Percentiles rank a stretch among this genome's conserved stretches.
phyloP scores from a whole-genome alignment of 805 yeast genomes.

The Metschnikowia shivogae region DNA sequence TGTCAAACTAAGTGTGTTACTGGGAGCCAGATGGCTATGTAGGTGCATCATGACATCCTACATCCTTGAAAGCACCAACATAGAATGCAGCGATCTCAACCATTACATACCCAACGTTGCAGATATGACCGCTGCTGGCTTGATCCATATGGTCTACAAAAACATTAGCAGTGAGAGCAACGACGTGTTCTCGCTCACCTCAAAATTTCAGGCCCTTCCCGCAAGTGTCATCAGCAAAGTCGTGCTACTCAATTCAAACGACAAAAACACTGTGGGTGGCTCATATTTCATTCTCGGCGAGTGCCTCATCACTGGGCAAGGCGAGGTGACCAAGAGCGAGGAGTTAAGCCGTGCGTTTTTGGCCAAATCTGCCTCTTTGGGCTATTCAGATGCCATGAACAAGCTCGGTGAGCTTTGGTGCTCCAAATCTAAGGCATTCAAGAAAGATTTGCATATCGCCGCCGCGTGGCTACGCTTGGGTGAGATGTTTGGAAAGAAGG shows the following conservation, averaged over 20 bases:
- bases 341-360: conserved; percentile 52
- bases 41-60: conserved; percentile 34
- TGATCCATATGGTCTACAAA: conserved; percentile 23
- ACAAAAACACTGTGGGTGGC: conserved; percentile 41
- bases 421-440: conserved; percentile 48
- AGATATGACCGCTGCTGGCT: conserved; percentile 26
- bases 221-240: conserved; percentile 26
- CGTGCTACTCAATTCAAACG: conserved; percentile 27
- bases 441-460: conserved; percentile 57
- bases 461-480: conserved; percentile 70
- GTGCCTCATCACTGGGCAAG: conserved; percentile 54
- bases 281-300: conserved; percentile 61
- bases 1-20: conserved; percentile 49
- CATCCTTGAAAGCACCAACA: conserved; percentile 10
- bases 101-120: conserved; percentile 24
- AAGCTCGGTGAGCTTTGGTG: conserved; percentile 70
- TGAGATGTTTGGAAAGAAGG: conserved; percentile 54
- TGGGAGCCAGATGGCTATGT: conserved; percentile 58
- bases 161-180: conserved; percentile 20
- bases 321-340: conserved; percentile 47
- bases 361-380: conserved; percentile 63
- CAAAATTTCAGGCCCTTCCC: conserved; percentile 22
- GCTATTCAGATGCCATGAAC: conserved; percentile 64
- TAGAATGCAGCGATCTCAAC: conserved; percentile 9
- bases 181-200: conserved; percentile 26